A percentile compares a stretch with the other conserved stretches of the same genome.
Conservation (phyloP, 495 filamentous ascomycete species). For the Podospora comata region DNA sequence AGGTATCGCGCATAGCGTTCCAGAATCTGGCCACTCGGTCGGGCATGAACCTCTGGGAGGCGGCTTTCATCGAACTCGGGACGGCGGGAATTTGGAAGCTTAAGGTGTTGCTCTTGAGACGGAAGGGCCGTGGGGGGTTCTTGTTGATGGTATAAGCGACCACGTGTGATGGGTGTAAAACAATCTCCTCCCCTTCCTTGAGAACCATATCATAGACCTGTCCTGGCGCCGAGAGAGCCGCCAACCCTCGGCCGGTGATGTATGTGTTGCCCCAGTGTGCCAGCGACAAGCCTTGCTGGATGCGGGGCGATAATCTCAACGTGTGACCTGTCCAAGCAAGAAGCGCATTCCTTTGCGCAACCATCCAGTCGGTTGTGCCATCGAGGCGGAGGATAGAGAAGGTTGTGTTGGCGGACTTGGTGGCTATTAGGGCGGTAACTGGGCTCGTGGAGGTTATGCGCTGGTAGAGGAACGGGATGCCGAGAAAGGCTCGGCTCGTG, state of each 20-base stretch:
- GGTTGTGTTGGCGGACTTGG: conserved; percentile 77
- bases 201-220: conserved; percentile 81
- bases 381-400: conserved; percentile 85
- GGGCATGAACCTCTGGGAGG: conserved; percentile 32
- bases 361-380: conserved; percentile 94
- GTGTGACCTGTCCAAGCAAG: conserved; percentile 96
- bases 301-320: conserved; percentile 66
- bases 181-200: conserved; percentile 76
- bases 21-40: conserved; percentile 65
- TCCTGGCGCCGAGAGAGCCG: conserved; percentile 78
- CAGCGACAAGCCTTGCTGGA: conserved; percentile 71
- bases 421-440: conserved; percentile 79
- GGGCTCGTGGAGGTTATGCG: conserved; percentile 79
- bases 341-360: conserved; percentile 77
- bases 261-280: conserved; percentile 88
- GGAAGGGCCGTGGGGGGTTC: conserved; percentile 72
- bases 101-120: conserved; percentile 72
- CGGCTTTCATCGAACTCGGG: conserved; percentile 49
- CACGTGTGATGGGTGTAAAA: conserved; percentile 82
- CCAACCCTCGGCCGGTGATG: conserved; percentile 80
- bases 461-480: conserved; percentile 94
- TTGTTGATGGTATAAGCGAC: conserved; percentile 80
- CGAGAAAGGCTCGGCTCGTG: conserved; percentile 68
- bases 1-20: conserved; percentile 61
- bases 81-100: conserved; percentile 74